Percentiles rank a stretch among this genome's conserved stretches.
Evolutionary conservation across 768 basidiomycete genomes (phyloP).

Genomic region (Auricularia sp.): DNA sequence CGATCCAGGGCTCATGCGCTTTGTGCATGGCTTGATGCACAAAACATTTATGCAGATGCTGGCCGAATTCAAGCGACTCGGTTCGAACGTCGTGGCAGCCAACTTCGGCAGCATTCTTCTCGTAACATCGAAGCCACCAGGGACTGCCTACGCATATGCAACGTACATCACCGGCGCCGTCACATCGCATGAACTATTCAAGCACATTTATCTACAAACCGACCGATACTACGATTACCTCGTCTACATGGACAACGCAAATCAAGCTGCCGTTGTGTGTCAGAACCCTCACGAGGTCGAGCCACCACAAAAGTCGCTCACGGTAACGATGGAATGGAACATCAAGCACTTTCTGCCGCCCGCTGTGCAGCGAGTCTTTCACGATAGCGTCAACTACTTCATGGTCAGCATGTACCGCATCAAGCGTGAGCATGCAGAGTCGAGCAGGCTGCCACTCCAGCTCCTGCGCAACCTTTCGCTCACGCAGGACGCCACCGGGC

Average conservation of each 20-base stretch:
- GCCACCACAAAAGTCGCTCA: slow-evolving; percentile 49
- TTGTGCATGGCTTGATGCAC: slow-evolving; percentile 91
- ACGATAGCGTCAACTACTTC: slow-evolving; percentile 63
- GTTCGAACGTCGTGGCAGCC: slow-evolving; percentile 86
- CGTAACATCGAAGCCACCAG: slow-evolving; percentile 90
- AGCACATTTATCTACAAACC: slow-evolving; percentile 79
- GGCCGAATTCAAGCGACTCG: slow-evolving; percentile 91
- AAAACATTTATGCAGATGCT: slow-evolving; percentile 96
- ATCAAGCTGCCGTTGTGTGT: slow-evolving; percentile 83
- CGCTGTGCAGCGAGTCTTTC: slow-evolving; percentile 70
- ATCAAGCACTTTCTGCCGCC: slow-evolving; percentile 81
- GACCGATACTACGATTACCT: slow-evolving; percentile 89
- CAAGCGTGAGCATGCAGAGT: slow-evolving; percentile 50
- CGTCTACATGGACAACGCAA: slow-evolving; percentile 91
- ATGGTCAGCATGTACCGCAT: slow-evolving; percentile 76
- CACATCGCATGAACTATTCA: slow-evolving; percentile 90
- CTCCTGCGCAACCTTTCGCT: slow-evolving; percentile 46
- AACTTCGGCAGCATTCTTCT: slow-evolving; percentile 87
- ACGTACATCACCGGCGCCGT: slow-evolving; percentile 91
- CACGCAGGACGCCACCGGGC: slow-evolving; percentile 47
- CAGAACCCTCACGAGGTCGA: slow-evolving; percentile 63
- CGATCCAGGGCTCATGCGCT: slow-evolving; percentile 86
- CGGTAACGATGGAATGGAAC: slow-evolving; percentile 85
- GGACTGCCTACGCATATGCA: slow-evolving; percentile 90
- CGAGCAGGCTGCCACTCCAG: slow-evolving; percentile 59